A percentile compares a stretch with the other conserved stretches of the same genome.
phyloP scores from a whole-genome alignment of 2,329 filamentous ascomycete genomes.

The Microsporum ferrugineum region DNA sequence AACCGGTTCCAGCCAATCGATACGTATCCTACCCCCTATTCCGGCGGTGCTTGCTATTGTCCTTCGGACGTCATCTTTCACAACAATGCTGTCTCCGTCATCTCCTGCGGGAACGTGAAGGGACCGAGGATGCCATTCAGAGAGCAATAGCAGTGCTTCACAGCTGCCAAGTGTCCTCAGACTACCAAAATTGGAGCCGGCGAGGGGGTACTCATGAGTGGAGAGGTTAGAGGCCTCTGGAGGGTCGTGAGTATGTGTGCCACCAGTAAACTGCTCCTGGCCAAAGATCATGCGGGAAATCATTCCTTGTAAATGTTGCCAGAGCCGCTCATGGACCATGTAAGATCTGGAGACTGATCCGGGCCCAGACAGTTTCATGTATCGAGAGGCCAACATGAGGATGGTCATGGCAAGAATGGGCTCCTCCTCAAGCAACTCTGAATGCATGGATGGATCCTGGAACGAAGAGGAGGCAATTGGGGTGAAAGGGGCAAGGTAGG shows the following conservation, averaged over 20 bases:
- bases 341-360: slow-evolving; percentile 67
- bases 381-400: slow-evolving; percentile 74
- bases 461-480: slow-evolving; percentile 81
- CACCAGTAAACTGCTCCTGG: slow-evolving; percentile 78
- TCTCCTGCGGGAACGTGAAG: slow-evolving; percentile 43
- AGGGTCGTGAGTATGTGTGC: slow-evolving; percentile 53
- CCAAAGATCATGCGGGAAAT: slow-evolving; percentile 86
- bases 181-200: slow-evolving; percentile 41
- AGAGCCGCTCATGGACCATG: slow-evolving; percentile 78
- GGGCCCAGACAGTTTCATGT: slow-evolving; percentile 60
- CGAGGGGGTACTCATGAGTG: slow-evolving; percentile 12
- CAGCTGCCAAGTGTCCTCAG: slow-evolving; percentile 69
- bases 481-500: slow-evolving; percentile 71
- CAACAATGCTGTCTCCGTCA: slow-evolving; percentile 44
- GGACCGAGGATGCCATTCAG: slow-evolving; percentile 46
- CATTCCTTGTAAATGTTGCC: slow-evolving; percentile 80
- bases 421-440: slow-evolving; percentile 71
- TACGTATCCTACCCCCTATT: slow-evolving; percentile 37
- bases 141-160: slow-evolving; percentile 43
- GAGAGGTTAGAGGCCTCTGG: slow-evolving; percentile 37
- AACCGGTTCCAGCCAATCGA: slow-evolving; percentile 45
- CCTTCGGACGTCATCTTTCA: slow-evolving; percentile 38
- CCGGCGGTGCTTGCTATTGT: slow-evolving; percentile 22
- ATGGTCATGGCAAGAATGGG: slow-evolving; percentile 78
- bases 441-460: slow-evolving; percentile 59